Conservation (phyloP, 352 stramenopile species). For the Phytophthora sp. region DNA sequence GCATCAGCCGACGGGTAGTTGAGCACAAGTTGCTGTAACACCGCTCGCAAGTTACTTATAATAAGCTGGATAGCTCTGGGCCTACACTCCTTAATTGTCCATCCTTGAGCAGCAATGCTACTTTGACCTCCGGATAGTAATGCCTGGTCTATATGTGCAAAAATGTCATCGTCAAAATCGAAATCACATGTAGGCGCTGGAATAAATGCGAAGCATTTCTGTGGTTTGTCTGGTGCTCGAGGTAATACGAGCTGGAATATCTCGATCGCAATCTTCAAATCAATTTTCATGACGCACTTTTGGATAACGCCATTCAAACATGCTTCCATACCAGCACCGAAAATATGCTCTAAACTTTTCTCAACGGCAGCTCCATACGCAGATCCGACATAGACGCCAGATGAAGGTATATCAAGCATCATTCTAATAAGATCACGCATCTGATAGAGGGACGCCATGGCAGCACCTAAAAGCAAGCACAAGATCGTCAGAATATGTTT, state of each 20-base stretch:
- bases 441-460: slow-evolving; percentile 47
- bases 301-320: slow-evolving; percentile 53
- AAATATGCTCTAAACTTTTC: slow-evolving; percentile 48
- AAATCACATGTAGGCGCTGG: slow-evolving; percentile 43
- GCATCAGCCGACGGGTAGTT: slow-evolving; percentile 44
- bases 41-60: slow-evolving; percentile 42
- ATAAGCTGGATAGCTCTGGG: slow-evolving; percentile 36
- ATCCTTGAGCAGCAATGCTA: slow-evolving; percentile 2
- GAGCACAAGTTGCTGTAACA: slow-evolving; percentile 65
- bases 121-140: background rate
- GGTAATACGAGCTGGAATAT: slow-evolving; percentile 60
- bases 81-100: slow-evolving; percentile 39
- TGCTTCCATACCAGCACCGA: slow-evolving; percentile 47
- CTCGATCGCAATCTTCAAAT: slow-evolving; percentile 57
- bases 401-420: slow-evolving; percentile 33
- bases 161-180: slow-evolving; percentile 48
- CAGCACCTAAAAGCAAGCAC: slow-evolving; percentile 30
- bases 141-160: background rate
- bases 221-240: slow-evolving; percentile 35
- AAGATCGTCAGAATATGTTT: slow-evolving; percentile 3
- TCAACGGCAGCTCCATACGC: slow-evolving; percentile 39
- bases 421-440: slow-evolving; percentile 52
- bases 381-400: slow-evolving; percentile 2
- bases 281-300: slow-evolving; percentile 35
- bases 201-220: slow-evolving; percentile 28